Conservation (phyloP, 805 yeast species). For the Myxozyma vanderwaltii region DNA sequence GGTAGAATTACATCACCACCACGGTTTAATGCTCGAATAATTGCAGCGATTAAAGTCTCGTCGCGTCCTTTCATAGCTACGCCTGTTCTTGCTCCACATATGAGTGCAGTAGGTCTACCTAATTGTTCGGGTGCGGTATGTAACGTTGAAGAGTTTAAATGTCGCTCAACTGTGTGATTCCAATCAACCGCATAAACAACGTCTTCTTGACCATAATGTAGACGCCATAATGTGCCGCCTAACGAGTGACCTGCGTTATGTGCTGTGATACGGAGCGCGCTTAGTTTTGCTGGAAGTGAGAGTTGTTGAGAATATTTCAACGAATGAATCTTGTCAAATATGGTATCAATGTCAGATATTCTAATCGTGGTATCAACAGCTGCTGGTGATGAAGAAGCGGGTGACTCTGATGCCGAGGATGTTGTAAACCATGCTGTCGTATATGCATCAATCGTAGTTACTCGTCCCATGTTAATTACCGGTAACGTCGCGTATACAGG, state of each 20-base stretch:
- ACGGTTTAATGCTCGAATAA: constrained; percentile 16
- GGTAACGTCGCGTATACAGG: constrained; percentile 85
- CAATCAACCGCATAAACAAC: constrained; percentile 88
- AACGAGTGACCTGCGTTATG: constrained; percentile 88
- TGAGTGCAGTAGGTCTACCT: constrained; percentile 76
- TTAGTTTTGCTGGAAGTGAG: constrained; percentile 55
- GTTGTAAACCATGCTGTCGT: constrained; percentile 63
- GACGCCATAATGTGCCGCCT: constrained; percentile 90
- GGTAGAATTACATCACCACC: constrained; percentile 87
- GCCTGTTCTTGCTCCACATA: constrained; percentile 63
- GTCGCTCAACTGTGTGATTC: constrained; percentile 91
- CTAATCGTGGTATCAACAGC: constrained; percentile 22
- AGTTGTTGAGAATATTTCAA: constrained; percentile 81
- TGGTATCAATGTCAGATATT: constrained; percentile 69
- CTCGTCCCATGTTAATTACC: constrained; percentile 79
- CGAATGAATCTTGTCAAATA: constrained; percentile 69
- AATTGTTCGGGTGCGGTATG: constrained; percentile 61
- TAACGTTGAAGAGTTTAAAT: constrained; percentile 68
- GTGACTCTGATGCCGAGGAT: neutral
- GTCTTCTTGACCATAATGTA: constrained; percentile 72
- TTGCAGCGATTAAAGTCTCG: constrained; percentile 54
- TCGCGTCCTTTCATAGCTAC: constrained; percentile 62
- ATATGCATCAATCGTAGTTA: constrained; percentile 81
- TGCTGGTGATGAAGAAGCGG: neutral
- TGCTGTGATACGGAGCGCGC: constrained; percentile 63